These are phyloP conservation scores for Cystobasidium sp. DNA, from an alignment of 1,284 basidiomycete genomes.

Conservation along the genomic window DNA sequence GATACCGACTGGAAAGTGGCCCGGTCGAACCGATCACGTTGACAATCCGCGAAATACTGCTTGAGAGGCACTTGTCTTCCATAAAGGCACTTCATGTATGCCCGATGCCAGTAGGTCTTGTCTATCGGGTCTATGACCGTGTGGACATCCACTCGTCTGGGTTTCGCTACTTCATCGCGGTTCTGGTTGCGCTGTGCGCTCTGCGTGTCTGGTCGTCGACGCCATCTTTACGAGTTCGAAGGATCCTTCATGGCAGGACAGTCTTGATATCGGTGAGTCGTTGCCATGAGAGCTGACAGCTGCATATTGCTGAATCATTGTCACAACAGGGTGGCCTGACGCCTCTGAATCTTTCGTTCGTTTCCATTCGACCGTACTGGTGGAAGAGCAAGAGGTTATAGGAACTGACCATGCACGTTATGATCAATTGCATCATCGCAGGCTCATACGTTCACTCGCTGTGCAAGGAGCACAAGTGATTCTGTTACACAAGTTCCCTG, in stretches of 20 bases:
- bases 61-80: too few species aligned
- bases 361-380: neutral
- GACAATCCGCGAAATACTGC: too few species aligned
- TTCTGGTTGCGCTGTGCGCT: neutral
- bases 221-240: constrained; percentile 26
- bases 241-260: constrained; percentile 31
- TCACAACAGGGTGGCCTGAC: constrained; percentile 38
- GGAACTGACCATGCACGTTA: constrained; percentile 4
- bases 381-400: neutral
- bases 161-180: neutral
- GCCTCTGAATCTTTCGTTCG: constrained; percentile 36
- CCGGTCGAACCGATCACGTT: too few species aligned
- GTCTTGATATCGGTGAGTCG: constrained; percentile 34
- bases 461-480: constrained; percentile 49
- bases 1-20: too few species aligned
- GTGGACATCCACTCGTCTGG: constrained; percentile 15
- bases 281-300: neutral
- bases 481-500: constrained; percentile 46
- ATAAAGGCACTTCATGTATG: too few species aligned
- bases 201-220: constrained; percentile 40
- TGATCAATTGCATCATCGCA: neutral
- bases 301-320: neutral
- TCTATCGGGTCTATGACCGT: constrained; percentile 14
- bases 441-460: constrained; percentile 46
- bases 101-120: constrained; percentile 4